Conservation (phyloP, 2,329 filamentous ascomycete genomes). For the Phialemonium atrogriseum region DNA sequence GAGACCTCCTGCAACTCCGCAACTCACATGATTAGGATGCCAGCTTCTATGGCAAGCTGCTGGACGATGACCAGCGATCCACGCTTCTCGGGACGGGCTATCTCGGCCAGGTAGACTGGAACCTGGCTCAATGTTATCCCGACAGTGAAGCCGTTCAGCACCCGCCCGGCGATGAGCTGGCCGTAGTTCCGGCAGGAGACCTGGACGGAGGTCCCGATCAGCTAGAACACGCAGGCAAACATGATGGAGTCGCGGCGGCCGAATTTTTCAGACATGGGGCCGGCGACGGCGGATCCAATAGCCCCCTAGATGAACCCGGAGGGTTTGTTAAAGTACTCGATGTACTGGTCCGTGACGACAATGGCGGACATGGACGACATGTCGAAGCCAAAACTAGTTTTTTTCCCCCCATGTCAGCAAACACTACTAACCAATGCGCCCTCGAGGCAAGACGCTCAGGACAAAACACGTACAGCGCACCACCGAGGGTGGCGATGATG, state of each 20-base stretch:
- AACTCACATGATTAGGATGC: slow-evolving; percentile 55
- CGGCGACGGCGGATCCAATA: slow-evolving; percentile 40
- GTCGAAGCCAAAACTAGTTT: slow-evolving; percentile 48
- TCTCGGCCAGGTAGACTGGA: slow-evolving; percentile 60
- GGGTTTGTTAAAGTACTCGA: slow-evolving; percentile 42
- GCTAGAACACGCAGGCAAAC: slow-evolving; percentile 38
- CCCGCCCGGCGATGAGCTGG: slow-evolving; percentile 44
- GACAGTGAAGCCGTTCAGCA: slow-evolving; percentile 57
- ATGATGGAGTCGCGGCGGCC: slow-evolving; percentile 37
- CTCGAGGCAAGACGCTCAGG: not conserved
- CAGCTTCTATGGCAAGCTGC: slow-evolving; percentile 69
- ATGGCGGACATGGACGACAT: slow-evolving; percentile 51
- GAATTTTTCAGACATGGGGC: slow-evolving; percentile 38
- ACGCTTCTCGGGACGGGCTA: slow-evolving; percentile 47
- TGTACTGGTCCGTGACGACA: slow-evolving; percentile 41
- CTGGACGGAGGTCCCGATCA: slow-evolving; percentile 51
- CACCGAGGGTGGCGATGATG: slow-evolving; percentile 41
- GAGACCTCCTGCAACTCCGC: too few species aligned
- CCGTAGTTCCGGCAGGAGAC: slow-evolving; percentile 49
- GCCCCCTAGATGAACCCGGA: slow-evolving; percentile 38
- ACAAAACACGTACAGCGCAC: slow-evolving; percentile 33
- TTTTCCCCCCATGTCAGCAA: slow-evolving; percentile 5
- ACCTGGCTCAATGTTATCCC: slow-evolving; percentile 61
- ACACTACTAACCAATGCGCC: not conserved
- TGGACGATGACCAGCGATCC: slow-evolving; percentile 63